Evolutionary conservation across 2,329 filamentous ascomycete species (phyloP), one percentile per base, ranked within the genome.

Genomic region (Venturia effusa): DNA sequence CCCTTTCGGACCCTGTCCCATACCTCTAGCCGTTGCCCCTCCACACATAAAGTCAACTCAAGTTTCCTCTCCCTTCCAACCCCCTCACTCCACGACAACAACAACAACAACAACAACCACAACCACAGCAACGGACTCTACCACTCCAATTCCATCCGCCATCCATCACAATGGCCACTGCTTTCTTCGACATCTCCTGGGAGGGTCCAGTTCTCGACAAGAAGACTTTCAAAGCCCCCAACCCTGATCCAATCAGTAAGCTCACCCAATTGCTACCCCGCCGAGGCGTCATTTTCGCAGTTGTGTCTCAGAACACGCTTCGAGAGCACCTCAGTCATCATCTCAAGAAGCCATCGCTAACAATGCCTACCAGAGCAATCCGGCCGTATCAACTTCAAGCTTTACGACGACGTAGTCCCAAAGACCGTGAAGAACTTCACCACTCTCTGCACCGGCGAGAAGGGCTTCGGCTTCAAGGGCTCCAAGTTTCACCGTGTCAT

Each of bases 401-500:
- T 99, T 66, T 97, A 94, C 80, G 86, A 87, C 66, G 84, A 96
- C 76, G 81, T 88, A 27, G 89, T 92, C 0, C 92, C 92, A 67
- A 88, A 87, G 71, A 97, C 94, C 10, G 90, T 92, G 39, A 94
- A 97, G 77, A 97, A 97, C 80, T 97, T 99, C 75, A 10, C 39
- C 24, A 51, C 40, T 73, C 96, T 96, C 78, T 97, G 92, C 78
- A 97, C 93, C 0, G 94, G 94, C 70, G 93, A 97, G 79, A 86
- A 84, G 68, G 88, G 92, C 0, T 89, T 94, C 73, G 94, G 94
- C 67, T 99, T 97, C 82, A 97, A 97, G 78, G 89, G 90, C 64
- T 88, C 85, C 79, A 95, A 91, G 75, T 97, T 97, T 71, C 94
- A 97, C 77, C 87, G 94, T 65, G 90, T 97, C 70, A 96, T 97